Conservation (phyloP, 441 rosid species). For the Bruguiera hainesii region DNA sequence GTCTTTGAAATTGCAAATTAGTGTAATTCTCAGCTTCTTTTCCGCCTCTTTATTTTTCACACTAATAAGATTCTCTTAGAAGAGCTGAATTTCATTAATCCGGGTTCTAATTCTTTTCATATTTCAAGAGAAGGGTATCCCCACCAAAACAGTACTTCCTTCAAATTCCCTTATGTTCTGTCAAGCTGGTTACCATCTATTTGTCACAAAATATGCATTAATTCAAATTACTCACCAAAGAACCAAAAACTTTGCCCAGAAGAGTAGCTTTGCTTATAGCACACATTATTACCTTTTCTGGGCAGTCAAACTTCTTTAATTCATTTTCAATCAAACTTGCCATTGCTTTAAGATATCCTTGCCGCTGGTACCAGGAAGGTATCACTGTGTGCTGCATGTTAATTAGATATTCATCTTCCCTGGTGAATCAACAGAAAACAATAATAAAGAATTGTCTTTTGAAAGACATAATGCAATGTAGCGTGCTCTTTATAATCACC, state of each 20-base stretch:
- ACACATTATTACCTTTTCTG: slow-evolving; percentile 52
- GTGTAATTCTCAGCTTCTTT: background rate
- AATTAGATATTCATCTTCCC: slow-evolving; percentile 96
- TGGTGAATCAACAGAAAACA: slow-evolving; percentile 30
- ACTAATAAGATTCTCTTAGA: background rate
- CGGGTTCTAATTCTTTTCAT: background rate
- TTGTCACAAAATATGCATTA: too few species aligned
- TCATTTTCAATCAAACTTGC: slow-evolving; percentile 76
- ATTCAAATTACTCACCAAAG: too few species aligned
- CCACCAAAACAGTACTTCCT: background rate
- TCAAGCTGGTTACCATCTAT: too few species aligned
- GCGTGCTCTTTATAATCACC: slow-evolving; percentile 40
- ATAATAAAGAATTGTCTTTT: slow-evolving; percentile 13
- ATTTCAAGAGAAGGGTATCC: background rate
- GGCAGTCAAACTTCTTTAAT: slow-evolving; percentile 56
- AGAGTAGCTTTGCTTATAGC: too few species aligned
- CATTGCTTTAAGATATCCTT: slow-evolving; percentile 91
- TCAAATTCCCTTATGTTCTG: background rate
- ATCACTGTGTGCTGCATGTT: slow-evolving; percentile 99
- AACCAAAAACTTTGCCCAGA: too few species aligned
- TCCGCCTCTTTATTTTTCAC: background rate
- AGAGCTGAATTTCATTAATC: background rate
- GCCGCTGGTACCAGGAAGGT: slow-evolving; percentile 99
- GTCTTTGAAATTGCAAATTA: background rate
- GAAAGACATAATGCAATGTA: slow-evolving; percentile 10